Base-by-base conservation (phyloP, 129 eudicot genomes). In the Flaveria brownii region DNA sequence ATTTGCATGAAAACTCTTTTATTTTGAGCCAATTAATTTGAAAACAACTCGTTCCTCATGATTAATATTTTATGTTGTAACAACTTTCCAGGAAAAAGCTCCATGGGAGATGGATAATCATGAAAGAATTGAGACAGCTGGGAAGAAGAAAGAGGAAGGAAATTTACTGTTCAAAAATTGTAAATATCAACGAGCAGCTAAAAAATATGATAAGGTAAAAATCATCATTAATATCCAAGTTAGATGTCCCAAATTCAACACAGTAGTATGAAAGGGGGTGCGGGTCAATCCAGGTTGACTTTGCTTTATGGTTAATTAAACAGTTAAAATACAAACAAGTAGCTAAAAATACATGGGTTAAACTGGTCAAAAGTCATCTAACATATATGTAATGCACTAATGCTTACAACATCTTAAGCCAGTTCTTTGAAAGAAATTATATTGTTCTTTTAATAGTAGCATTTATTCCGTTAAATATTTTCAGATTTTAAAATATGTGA, bases 161-260 rank as follows among this genome's bases (percentile, higher is more conserved):
- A 87, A 90, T 78, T 39, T 9, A 42, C 86, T 86, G 42, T 90
- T 87, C 49, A 90, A 82, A 79, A 80, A 50, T 76, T 89, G 80
- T 23, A 90, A 84, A 72, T 87, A 85, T 77, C 85, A 80, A 82
- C 78, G 96, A 82, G 96, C 96, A 8, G 81, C 79, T 22, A 90
- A 84, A 67, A 87, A 86, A 71, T 90, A 87, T 78, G 90, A 87
- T 28, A 90, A 90, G 92, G 96, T 90, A 82, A 43, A 43, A 65
- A 51, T 43, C 9, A 3, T 55, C 50, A 43, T 68, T 75, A 14
- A 65, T 61, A 26, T 68, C 7, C 25, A 47, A 6, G 28, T 54
- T 61, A 23, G 10, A 39, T 39, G 18, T 56, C 62, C 70, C 46
- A 64, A n/a, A 10, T 49, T 64, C 47, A 64, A 64, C 9, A 41